These are phyloP conservation scores for Cutaneotrichosporon sp. DNA, from an alignment of 1,284 basidiomycete genomes.

Conservation along the genomic window DNA sequence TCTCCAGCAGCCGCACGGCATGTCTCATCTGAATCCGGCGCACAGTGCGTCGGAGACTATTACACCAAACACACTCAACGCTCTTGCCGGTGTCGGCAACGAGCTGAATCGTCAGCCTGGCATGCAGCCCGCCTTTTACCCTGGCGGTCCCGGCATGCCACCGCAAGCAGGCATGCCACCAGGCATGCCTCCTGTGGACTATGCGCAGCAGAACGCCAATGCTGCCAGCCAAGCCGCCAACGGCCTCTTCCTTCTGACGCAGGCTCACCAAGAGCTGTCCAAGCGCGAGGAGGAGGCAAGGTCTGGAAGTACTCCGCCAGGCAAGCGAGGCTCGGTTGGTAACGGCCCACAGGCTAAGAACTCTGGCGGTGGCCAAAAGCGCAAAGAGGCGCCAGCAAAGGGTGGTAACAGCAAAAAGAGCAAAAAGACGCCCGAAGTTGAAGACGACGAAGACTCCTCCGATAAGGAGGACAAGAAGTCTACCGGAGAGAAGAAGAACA, in stretches of 20 bases:
- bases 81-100: conserved; percentile 63
- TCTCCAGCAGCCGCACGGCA: conserved; percentile 24
- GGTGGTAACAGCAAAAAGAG: conserved; percentile 40
- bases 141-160: conserved; percentile 7
- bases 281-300: conserved; percentile 68
- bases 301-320: conserved; percentile 24
- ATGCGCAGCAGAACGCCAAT: conserved; percentile 44
- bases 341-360: not conserved
- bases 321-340: conserved; percentile 17
- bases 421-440: conserved; percentile 37
- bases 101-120: conserved; percentile 35
- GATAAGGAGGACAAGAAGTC: conserved; percentile 47
- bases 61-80: conserved; percentile 83
- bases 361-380: conserved; percentile 22
- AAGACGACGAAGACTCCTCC: conserved; percentile 43
- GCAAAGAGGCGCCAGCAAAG: conserved; percentile 24
- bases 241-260: conserved; percentile 84
- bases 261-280: conserved; percentile 92
- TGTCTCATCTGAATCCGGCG: conserved; percentile 29
- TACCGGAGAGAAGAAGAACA: conserved; percentile 45
- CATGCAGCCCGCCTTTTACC: conserved; percentile 20
- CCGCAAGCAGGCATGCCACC: conserved; percentile 7
- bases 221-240: conserved; percentile 62
- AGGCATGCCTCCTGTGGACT: conserved; percentile 33
- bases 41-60: conserved; percentile 57